phyloP scores from a whole-genome alignment of 164 flowering plant species.

The Vitis riparia region DNA sequence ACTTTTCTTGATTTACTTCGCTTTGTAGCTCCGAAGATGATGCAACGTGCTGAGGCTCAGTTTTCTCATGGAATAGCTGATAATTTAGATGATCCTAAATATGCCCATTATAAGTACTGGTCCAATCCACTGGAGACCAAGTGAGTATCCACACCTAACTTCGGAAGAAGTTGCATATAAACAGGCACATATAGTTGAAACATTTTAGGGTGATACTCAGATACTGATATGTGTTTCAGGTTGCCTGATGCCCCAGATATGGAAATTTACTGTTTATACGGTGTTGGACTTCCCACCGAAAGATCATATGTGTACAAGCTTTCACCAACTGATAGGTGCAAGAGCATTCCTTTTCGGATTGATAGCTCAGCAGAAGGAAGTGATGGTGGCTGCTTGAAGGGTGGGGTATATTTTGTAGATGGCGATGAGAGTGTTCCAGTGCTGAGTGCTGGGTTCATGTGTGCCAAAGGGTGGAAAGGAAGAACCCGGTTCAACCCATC shows the following conservation, averaged over 20 bases:
- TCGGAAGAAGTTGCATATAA: too few species aligned
- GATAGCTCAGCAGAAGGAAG: constrained; percentile 54
- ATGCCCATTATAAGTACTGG: constrained; percentile 76
- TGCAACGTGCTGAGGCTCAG: constrained; percentile 65
- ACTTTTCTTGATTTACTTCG: constrained; percentile 58
- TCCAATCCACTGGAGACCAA: constrained; percentile 82
- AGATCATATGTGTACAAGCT: constrained; percentile 72
- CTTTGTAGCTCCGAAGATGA: constrained; percentile 65
- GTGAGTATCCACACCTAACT: constrained; percentile 30
- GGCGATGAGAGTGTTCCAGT: constrained; percentile 75
- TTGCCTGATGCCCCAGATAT: constrained; percentile 78
- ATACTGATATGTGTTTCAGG: constrained; percentile 26
- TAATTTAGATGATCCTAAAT: constrained; percentile 66
- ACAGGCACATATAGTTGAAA: too few species aligned
- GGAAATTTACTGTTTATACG: constrained; percentile 72
- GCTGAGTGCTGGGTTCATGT: constrained; percentile 81
- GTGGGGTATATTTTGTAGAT: constrained; percentile 63
- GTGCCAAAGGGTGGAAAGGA: constrained; percentile 80
- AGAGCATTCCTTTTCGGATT: constrained; percentile 65
- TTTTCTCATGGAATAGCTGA: constrained; percentile 86
- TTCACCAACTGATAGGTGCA: constrained; percentile 51
- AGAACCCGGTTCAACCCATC: constrained; percentile 75
- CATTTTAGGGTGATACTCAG: too few species aligned
- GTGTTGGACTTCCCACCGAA: constrained; percentile 77
- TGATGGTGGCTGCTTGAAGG: constrained; percentile 40